phyloP scores from a whole-genome alignment of 495 filamentous ascomycete genomes.

The Acidomyces sp. region DNA sequence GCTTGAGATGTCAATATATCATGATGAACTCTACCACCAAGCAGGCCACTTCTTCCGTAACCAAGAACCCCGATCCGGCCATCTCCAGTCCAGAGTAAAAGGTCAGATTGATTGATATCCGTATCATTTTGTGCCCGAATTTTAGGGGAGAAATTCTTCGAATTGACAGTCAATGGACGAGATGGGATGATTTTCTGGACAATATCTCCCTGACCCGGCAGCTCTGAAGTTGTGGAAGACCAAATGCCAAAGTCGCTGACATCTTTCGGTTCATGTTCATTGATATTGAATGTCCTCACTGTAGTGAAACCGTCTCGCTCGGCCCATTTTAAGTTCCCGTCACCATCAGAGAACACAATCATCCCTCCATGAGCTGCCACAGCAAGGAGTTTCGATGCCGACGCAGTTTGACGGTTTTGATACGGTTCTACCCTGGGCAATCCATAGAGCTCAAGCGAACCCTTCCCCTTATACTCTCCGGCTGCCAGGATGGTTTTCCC shows the following conservation, averaged over 20 bases:
- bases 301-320: constrained; percentile 77
- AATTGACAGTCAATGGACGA: constrained; percentile 4
- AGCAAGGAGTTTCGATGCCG: constrained; percentile 67
- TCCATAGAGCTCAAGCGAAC: constrained; percentile 78
- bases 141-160: neutral
- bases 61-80: constrained; percentile 28
- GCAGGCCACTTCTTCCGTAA: constrained; percentile 18
- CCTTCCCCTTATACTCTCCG: constrained; percentile 90
- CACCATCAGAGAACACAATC: constrained; percentile 71
- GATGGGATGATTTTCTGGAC: constrained; percentile 32
- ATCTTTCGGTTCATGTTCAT: constrained; percentile 33
- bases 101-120: constrained; percentile 22
- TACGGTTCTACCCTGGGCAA: constrained; percentile 34
- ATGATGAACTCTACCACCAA: constrained; percentile 4
- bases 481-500: constrained; percentile 62
- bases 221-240: constrained; percentile 14
- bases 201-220: constrained; percentile 27
- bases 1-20: too few species aligned
- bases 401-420: constrained; percentile 75
- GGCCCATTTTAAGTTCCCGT: constrained; percentile 80
- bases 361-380: constrained; percentile 74
- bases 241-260: constrained; percentile 12
- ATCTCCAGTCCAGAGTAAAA: constrained; percentile 32
- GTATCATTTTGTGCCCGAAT: neutral
- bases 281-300: constrained; percentile 63